Conservation (phyloP, 768 basidiomycete genomes). For the Tubosaeta brunneosetosa region DNA sequence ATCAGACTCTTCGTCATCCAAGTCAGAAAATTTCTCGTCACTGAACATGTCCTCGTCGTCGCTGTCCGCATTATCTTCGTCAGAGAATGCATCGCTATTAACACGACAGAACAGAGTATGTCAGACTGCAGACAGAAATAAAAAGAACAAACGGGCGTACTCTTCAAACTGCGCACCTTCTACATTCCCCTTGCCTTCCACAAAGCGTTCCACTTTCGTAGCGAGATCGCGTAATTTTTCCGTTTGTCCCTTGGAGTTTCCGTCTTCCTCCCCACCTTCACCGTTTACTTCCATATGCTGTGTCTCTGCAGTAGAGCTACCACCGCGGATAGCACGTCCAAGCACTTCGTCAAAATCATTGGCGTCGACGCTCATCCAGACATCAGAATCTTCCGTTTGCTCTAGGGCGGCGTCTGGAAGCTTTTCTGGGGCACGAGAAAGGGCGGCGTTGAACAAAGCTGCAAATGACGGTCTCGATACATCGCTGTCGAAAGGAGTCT, state of each 20-base stretch:
- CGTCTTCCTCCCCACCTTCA: constrained; percentile 33
- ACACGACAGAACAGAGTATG: background rate
- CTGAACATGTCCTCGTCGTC: constrained; percentile 33
- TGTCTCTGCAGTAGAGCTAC: constrained; percentile 10
- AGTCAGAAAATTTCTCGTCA: constrained; percentile 42
- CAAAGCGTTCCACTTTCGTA: constrained; percentile 81
- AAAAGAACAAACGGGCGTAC: constrained; percentile 39
- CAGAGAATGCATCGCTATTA: constrained; percentile 62
- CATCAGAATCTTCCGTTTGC: constrained; percentile 65
- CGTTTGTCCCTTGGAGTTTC: constrained; percentile 60
- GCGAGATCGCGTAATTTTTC: constrained; percentile 71
- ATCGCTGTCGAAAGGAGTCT: constrained; percentile 35
- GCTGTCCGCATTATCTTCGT: constrained; percentile 43
- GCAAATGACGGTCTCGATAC: constrained; percentile 74
- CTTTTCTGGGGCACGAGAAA: constrained; percentile 39
- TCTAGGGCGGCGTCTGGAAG: constrained; percentile 9
- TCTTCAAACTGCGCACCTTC: constrained; percentile 89
- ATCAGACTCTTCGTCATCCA: constrained; percentile 40
- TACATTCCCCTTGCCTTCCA: constrained; percentile 83
- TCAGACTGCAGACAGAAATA: constrained; percentile 2
- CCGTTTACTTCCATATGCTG: constrained; percentile 51
- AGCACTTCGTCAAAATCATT: constrained; percentile 74
- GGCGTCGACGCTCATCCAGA: constrained; percentile 81
- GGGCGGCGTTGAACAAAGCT: constrained; percentile 58
- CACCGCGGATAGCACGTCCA: constrained; percentile 33